Evolutionary conservation across 805 yeast genomes (phyloP).

Genomic region (Cyberlindnera euphorbiae): DNA sequence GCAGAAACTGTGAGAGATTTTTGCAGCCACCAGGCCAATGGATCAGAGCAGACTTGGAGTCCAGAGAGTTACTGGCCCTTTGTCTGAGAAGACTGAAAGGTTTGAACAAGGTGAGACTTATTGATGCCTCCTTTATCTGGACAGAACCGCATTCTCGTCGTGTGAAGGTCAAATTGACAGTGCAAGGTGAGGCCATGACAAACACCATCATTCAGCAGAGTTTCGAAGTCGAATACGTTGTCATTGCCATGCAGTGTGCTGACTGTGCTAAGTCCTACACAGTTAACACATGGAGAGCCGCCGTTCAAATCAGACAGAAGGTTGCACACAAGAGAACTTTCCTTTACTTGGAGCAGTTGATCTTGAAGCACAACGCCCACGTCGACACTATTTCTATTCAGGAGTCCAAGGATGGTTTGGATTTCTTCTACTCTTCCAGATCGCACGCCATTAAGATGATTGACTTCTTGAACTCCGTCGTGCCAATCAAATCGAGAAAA

Average conservation of each 20-base stretch:
- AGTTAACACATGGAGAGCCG: constrained; percentile 96
- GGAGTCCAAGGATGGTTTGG: constrained; percentile 91
- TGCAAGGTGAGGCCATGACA: constrained; percentile 93
- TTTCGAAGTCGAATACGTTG: constrained; percentile 91
- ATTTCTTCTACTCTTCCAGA: constrained; percentile 83
- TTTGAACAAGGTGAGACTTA: constrained; percentile 73
- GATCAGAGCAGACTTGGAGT: constrained; percentile 86
- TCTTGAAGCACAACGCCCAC: constrained; percentile 88
- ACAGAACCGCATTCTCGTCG: constrained; percentile 99
- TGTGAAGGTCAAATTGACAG: constrained; percentile 83
- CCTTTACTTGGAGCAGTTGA: constrained; percentile 90
- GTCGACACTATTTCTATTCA: constrained; percentile 89
- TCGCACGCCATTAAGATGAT: constrained; percentile 93
- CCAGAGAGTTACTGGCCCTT: constrained; percentile 86
- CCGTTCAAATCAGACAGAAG: constrained; percentile 96
- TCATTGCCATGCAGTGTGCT: constrained; percentile 94
- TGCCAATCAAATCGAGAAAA: constrained; percentile 76
- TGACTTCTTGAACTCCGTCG: constrained; percentile 80
- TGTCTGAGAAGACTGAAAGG: constrained; percentile 88
- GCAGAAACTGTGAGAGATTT: constrained; percentile 96
- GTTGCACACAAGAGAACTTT: constrained; percentile 96
- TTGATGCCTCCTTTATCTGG: constrained; percentile 96
- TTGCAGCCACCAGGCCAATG: constrained; percentile 93
- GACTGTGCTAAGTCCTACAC: constrained; percentile 98
- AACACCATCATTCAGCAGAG: constrained; percentile 91